Evolutionary conservation across 257 asterid genomes (phyloP).

Genomic region (Rubia yunnanensis): DNA sequence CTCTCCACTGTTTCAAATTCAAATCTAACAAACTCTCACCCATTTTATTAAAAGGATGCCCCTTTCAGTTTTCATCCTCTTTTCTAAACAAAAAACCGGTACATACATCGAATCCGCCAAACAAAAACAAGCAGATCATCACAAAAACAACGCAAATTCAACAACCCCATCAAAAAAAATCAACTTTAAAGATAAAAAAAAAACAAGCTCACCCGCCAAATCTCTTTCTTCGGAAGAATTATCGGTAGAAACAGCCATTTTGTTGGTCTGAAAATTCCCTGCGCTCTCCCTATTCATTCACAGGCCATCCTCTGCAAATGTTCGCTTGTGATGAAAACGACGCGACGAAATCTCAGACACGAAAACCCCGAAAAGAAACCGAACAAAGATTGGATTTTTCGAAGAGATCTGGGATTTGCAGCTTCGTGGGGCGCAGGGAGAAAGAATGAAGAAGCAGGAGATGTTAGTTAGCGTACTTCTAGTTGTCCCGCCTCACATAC

Average conservation of each 20-base stretch:
- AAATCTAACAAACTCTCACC: neutral
- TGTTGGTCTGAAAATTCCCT: neutral
- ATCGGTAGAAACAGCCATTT: neutral
- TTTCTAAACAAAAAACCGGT: too few relatives aligned
- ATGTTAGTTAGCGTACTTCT: neutral
- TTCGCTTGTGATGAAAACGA: neutral
- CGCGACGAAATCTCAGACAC: neutral
- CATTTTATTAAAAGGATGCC: neutral
- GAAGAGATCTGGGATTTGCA: constrained; percentile 16
- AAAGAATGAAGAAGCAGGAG: neutral
- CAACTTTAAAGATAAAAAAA: neutral
- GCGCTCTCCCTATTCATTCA: constrained; percentile 2
- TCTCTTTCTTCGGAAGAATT: constrained; percentile 17
- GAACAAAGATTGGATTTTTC: constrained; percentile 13
- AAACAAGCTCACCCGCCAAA: constrained; percentile 23
- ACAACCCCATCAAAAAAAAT: neutral
- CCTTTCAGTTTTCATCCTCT: too few relatives aligned
- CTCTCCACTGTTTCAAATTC: neutral
- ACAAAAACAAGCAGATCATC: constrained; percentile 8
- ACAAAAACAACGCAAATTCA: neutral
- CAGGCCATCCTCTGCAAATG: neutral
- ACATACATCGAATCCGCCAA: neutral
- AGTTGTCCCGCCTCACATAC: neutral
- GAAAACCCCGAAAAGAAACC: constrained; percentile 4
- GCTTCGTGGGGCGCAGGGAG: neutral